These are phyloP conservation scores for Sphagnum fallax DNA, from an alignment of 228 moss, liverwort and hornwort genomes.

Conservation along the genomic window DNA sequence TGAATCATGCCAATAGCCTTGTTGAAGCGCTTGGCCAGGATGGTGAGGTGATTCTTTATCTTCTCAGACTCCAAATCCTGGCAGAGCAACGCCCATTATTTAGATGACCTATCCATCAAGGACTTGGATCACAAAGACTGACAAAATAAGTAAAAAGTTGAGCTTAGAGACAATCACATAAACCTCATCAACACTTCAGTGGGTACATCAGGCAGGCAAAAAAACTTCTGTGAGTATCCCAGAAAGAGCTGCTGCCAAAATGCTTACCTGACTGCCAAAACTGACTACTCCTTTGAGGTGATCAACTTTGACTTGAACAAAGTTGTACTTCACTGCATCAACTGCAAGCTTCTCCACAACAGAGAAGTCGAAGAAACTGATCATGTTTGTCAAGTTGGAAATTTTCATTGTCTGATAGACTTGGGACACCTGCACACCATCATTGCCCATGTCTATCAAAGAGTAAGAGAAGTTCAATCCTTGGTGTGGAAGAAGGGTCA, in stretches of 20 bases:
- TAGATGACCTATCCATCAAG: background rate
- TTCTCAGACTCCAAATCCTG: conserved; percentile 97
- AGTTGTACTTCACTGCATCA: conserved; percentile 95
- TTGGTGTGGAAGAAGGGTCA: too few relatives aligned
- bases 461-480: background rate
- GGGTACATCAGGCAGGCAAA: background rate
- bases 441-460: background rate
- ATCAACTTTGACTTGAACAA: conserved; percentile 86
- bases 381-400: conserved; percentile 67
- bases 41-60: conserved; percentile 78
- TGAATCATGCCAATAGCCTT: conserved; percentile 76
- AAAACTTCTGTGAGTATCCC: too few relatives aligned
- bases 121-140: background rate
- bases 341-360: conserved; percentile 84
- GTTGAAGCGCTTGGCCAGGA: conserved; percentile 81
- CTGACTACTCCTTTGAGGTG: conserved; percentile 71
- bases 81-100: background rate
- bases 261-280: conserved; percentile 75
- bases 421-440: conserved; percentile 63
- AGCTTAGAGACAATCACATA: background rate
- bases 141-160: background rate
- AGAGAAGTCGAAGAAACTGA: conserved; percentile 86
- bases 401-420: conserved; percentile 93
- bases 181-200: too few relatives aligned
- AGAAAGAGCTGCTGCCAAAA: background rate